A percentile compares a stretch with the other conserved stretches of the same genome.
These are phyloP conservation scores for Phytopythium cucurbitacearum DNA, from an alignment of 352 stramenopile species.

Conservation along the genomic window DNA sequence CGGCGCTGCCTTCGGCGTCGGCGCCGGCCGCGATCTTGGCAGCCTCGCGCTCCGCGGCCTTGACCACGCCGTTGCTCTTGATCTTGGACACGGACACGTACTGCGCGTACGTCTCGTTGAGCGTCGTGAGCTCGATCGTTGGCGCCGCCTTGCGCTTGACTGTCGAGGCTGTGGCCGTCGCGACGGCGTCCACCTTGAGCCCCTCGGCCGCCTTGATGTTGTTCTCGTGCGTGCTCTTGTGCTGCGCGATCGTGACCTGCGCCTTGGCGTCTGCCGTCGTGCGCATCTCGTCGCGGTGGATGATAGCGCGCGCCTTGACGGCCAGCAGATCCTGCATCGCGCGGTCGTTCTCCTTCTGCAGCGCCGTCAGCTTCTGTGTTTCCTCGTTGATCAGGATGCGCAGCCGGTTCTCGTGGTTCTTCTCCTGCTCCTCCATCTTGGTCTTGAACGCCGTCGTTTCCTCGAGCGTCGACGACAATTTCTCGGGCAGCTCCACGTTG, in stretches of 20 bases:
- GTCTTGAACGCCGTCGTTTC: conserved; percentile 85
- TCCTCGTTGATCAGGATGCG: conserved; percentile 82
- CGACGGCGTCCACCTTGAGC: conserved; percentile 60
- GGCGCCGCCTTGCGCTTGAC: conserved; percentile 60
- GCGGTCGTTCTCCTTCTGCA: conserved; percentile 80
- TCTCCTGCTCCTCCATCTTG: conserved; percentile 86
- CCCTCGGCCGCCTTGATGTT: conserved; percentile 68
- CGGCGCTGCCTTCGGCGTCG: conserved; percentile 56
- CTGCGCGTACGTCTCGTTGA: conserved; percentile 63
- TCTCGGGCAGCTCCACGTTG: conserved; percentile 63
- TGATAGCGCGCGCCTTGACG: conserved; percentile 57
- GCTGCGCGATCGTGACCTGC: conserved; percentile 65
- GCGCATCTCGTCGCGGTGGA: conserved; percentile 75
- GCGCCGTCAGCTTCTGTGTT: conserved; percentile 73
- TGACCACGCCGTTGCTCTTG: conserved; percentile 55
- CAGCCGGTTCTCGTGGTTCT: conserved; percentile 87
- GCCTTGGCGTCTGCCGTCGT: conserved; percentile 72
- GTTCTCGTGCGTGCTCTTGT: conserved; percentile 48
- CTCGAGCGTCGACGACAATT: conserved; percentile 67
- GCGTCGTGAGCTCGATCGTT: conserved; percentile 46
- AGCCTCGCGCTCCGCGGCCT: conserved; percentile 58
- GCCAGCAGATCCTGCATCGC: conserved; percentile 69
- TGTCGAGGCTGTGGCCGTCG: conserved; percentile 42
- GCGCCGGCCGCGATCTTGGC: conserved; percentile 46
- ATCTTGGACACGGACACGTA: conserved; percentile 64